Evolutionary conservation across 2,329 filamentous ascomycete genomes (phyloP), one percentile per base, ranked within the genome.

Genomic region (Salinomyces thailandicus): DNA sequence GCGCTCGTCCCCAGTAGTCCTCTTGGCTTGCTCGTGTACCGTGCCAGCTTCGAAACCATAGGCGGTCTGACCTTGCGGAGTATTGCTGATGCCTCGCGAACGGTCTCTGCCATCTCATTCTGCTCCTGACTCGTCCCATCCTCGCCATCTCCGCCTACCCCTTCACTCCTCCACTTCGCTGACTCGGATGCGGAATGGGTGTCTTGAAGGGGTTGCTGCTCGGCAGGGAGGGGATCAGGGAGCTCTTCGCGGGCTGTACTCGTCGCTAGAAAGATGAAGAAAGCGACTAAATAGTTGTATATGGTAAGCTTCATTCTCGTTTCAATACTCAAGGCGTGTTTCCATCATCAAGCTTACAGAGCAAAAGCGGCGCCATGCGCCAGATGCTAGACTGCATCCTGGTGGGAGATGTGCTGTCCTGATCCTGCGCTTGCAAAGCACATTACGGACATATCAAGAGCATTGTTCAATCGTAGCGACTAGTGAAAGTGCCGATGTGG

Each of bases 1-100:
- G 69, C 62, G 24, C 68, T 63, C 38, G 69, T 67, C 26, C 71
- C 72, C 5, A 79, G 41, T 20, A 81, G 52, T 18, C 77, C 75
- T 7, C 69, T 69, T 5, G 74, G 71, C 53, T 72, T 75, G 39
- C 55, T 48, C 26, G 50, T 51, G 50, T 58, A 49, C 53, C 53
- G 48, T 49, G 57, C 53, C 50, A 64, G 54, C 57, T 63, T 47
- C 48, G 62, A 58, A 18, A 57, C 51, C 8, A 55, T 50, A 6
- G 61, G 56, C 9, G 63, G 56, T 38, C 59, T 60, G 35, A 67
- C 60, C 45, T 61, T 62, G 33, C 51, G 57, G 5, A 69, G 57
- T 18, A 64, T 51, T 1, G 48, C 42, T 28, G 53, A 55, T 6
- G 64, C 66, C 44, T 71, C 52, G 18, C 32, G 33, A 13, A 47